A percentile compares a stretch with the other conserved stretches of the same genome.
phyloP scores from a whole-genome alignment of 371 early-diverging fungal species.

The Scutellospora calospora region DNA sequence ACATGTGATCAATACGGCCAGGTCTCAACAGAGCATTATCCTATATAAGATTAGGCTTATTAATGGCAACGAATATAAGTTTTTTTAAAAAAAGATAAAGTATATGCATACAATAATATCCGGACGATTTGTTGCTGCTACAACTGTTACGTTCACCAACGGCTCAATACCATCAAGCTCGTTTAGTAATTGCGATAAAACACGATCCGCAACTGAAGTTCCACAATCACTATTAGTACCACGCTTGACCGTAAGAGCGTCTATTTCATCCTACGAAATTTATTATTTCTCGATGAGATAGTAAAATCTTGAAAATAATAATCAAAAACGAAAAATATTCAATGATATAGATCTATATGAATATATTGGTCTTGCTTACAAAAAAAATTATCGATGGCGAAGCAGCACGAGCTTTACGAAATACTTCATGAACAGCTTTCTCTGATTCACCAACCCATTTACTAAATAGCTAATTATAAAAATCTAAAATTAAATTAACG shows the following conservation, averaged over 20 bases:
- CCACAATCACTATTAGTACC: slow-evolving; percentile 70
- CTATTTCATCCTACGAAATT: slow-evolving; percentile 91
- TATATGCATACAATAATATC: slow-evolving; percentile 83
- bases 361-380: slow-evolving; percentile 70
- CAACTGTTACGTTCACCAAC: slow-evolving; percentile 92
- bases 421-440: slow-evolving; percentile 95
- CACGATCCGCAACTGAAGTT: slow-evolving; percentile 91
- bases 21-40: slow-evolving; percentile 96
- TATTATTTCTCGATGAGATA: no score
- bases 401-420: slow-evolving; percentile 92
- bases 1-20: slow-evolving; percentile 94
- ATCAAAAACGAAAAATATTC: neutral
- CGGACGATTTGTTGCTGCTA: slow-evolving; percentile 99
- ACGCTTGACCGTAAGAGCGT: slow-evolving; percentile 92
- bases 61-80: neutral
- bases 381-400: slow-evolving; percentile 98
- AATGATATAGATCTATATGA: neutral
- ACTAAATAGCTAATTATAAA: slow-evolving; percentile 77
- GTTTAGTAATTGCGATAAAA: slow-evolving; percentile 90
- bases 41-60: slow-evolving; percentile 48
- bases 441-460: slow-evolving; percentile 99
- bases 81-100: neutral
- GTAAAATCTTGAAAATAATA: no score
- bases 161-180: slow-evolving; percentile 98
- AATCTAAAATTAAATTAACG: neutral